Evolutionary conservation across 2,329 filamentous ascomycete genomes (phyloP).

Genomic region (Exserohilum rostratum): DNA sequence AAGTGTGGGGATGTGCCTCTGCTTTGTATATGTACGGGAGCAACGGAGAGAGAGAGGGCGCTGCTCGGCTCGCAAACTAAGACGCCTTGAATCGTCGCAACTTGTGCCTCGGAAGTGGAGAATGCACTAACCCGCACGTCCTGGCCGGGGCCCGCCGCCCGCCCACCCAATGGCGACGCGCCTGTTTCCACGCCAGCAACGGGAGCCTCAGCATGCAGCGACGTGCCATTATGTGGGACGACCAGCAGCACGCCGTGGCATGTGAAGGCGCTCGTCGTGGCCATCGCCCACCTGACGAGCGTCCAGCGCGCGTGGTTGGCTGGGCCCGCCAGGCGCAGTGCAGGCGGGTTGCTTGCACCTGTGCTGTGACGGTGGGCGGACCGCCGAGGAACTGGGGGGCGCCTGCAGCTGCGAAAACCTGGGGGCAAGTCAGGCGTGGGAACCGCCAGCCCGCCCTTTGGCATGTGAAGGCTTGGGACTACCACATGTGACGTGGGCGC

Average conservation of each 20-base stretch:
- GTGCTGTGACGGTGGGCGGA: constrained; percentile 14
- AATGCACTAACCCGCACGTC: constrained; percentile 32
- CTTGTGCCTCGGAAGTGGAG: constrained; percentile 41
- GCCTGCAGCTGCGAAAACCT: constrained; percentile 18
- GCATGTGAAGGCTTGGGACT: constrained; percentile 30
- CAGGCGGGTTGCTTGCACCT: not conserved
- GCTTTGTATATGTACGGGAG: constrained; percentile 37
- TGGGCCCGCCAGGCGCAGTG: constrained; percentile 5
- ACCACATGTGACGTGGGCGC: constrained; percentile 15
- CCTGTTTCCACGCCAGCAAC: constrained; percentile 33
- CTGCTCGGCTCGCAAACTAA: constrained; percentile 25
- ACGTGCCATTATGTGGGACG: constrained; percentile 7
- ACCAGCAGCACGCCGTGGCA: constrained; percentile 12
- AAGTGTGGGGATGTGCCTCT: constrained; percentile 31
- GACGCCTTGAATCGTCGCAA: constrained; percentile 20
- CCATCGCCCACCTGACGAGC: constrained; percentile 20
- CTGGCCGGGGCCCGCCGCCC: constrained; percentile 1
- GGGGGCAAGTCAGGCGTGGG: constrained; percentile 28
- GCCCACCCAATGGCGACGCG: constrained; percentile 34
- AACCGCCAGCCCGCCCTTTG: constrained; percentile 8
- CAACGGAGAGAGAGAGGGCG: constrained; percentile 15
- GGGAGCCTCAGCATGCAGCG: constrained; percentile 14
- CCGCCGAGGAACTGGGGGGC: constrained; percentile 11
- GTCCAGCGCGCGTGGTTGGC: constrained; percentile 13
- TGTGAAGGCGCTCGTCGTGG: constrained; percentile 27